These are phyloP conservation scores for Daldinia sp. DNA, from an alignment of 2,329 filamentous ascomycete genomes.

Conservation along the genomic window DNA sequence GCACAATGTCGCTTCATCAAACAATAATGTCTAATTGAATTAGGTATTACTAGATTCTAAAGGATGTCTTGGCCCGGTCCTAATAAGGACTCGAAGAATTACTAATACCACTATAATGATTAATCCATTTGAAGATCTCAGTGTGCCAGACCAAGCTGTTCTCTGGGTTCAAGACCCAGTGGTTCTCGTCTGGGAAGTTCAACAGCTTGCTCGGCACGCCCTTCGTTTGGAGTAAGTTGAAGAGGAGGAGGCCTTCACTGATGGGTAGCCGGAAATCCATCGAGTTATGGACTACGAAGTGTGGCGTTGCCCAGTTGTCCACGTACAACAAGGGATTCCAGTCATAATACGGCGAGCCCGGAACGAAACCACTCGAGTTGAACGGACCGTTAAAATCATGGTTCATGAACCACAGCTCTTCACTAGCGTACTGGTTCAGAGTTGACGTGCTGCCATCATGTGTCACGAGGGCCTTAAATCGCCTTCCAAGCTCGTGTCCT, in stretches of 20 bases:
- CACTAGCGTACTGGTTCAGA: conserved; percentile 47
- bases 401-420: conserved; percentile 51
- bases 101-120: conserved; percentile 56
- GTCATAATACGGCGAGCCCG: conserved; percentile 53
- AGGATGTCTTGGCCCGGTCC: neutral
- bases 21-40: conserved; percentile 35
- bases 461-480: conserved; percentile 65
- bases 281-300: conserved; percentile 74
- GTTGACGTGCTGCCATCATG: conserved; percentile 57
- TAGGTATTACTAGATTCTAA: conserved; percentile 28
- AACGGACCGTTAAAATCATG: conserved; percentile 60
- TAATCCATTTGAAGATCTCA: conserved; percentile 74
- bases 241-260: conserved; percentile 72
- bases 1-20: conserved; percentile 30
- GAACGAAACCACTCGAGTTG: conserved; percentile 50
- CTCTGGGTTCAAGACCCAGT: conserved; percentile 75
- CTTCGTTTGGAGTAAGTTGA: conserved; percentile 71
- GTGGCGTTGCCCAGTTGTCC: conserved; percentile 71
- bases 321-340: conserved; percentile 58
- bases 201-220: conserved; percentile 72
- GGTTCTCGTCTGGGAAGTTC: conserved; percentile 76
- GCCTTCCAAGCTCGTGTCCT: conserved; percentile 60
- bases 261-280: conserved; percentile 73
- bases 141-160: conserved; percentile 75
- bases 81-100: conserved; percentile 44